Conservation (phyloP, 2,329 filamentous ascomycete species). For the Stemphylium vesicarium region DNA sequence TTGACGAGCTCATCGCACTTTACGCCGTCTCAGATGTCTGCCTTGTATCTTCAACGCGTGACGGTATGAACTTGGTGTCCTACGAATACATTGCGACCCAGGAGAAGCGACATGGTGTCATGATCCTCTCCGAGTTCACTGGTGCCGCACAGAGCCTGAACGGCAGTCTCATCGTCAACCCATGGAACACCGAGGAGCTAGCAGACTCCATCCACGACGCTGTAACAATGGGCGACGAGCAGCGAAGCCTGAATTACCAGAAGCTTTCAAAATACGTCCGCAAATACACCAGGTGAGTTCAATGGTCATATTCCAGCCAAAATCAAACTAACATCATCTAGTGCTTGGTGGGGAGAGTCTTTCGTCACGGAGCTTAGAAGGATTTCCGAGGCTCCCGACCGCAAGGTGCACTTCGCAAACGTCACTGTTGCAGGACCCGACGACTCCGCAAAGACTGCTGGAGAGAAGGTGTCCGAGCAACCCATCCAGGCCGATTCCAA, state of each 20-base stretch:
- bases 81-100: constrained; percentile 98
- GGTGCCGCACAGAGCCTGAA: constrained; percentile 94
- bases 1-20: constrained; percentile 91
- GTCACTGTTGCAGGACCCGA: constrained; percentile 16
- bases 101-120: constrained; percentile 84
- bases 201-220: constrained; percentile 93
- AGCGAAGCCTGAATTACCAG: constrained; percentile 83
- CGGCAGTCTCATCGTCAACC: constrained; percentile 92
- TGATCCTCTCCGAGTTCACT: constrained; percentile 96
- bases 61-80: constrained; percentile 98
- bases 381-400: constrained; percentile 61
- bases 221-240: constrained; percentile 94
- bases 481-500: constrained; percentile 8
- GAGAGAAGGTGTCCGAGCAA: constrained; percentile 4
- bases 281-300: constrained; percentile 81
- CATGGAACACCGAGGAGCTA: constrained; percentile 97
- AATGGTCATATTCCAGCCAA: not conserved
- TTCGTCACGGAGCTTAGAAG: constrained; percentile 83
- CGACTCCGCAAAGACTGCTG: constrained; percentile 1
- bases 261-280: constrained; percentile 95
- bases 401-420: constrained; percentile 50
- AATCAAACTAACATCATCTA: constrained; percentile 43
- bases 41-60: constrained; percentile 91
- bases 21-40: constrained; percentile 93
- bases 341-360: constrained; percentile 93